These are phyloP conservation scores for Verticillium tricorpus DNA, from an alignment of 2,329 filamentous ascomycete species.

Conservation along the genomic window DNA sequence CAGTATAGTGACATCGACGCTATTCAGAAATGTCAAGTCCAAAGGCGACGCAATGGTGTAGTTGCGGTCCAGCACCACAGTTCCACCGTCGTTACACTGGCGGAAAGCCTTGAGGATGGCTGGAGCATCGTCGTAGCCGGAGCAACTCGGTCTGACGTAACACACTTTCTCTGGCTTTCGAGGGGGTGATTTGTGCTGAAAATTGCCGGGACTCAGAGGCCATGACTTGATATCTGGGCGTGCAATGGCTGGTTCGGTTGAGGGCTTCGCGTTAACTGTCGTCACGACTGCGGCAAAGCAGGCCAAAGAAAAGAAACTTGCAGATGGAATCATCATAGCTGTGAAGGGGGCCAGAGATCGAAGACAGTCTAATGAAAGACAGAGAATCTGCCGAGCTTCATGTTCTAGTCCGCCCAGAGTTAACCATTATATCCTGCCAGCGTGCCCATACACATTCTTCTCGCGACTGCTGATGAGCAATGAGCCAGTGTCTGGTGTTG, in stretches of 20 bases:
- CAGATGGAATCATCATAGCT: not conserved
- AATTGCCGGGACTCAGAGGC: not conserved
- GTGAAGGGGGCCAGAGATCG: not conserved
- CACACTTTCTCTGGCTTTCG: not conserved
- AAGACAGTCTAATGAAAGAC: too few species aligned
- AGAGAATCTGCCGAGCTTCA: too few species aligned
- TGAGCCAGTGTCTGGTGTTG: too few species aligned
- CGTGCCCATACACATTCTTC: too few species aligned
- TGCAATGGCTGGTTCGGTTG: not conserved
- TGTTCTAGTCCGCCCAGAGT: too few species aligned
- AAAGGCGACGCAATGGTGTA: slow-evolving; percentile 62
- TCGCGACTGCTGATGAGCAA: too few species aligned
- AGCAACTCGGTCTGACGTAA: slow-evolving; percentile 10
- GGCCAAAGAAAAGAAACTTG: not conserved
- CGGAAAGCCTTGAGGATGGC: slow-evolving; percentile 52
- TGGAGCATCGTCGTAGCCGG: slow-evolving; percentile 21
- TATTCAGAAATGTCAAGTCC: slow-evolving; percentile 59
- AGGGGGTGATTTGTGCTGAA: not conserved
- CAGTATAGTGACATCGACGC: slow-evolving; percentile 54
- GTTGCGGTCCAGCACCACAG: slow-evolving; percentile 52
- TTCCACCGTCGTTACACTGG: slow-evolving; percentile 58
- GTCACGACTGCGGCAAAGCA: not conserved
- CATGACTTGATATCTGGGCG: not conserved
- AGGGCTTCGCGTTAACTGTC: not conserved
- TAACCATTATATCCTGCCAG: too few species aligned